Base-by-base conservation (phyloP, 805 yeast genomes). In the Kodamaea laetipori region DNA sequence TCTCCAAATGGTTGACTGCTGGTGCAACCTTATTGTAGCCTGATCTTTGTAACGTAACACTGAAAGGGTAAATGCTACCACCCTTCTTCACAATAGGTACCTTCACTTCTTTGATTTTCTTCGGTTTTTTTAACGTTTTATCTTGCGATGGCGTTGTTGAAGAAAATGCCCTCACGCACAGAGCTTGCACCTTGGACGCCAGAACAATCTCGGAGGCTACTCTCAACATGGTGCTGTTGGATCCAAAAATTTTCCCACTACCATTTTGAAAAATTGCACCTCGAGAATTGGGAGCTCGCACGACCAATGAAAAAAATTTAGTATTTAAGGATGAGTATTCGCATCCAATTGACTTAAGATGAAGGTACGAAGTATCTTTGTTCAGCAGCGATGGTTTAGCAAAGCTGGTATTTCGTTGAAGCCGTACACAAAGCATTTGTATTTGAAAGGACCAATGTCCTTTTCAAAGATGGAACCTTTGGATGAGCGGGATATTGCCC, bases 61-160 rank as follows among this genome's bases (percentile, higher is more conserved):
- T 55, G 57, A 51, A 67, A 71, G 33, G 51, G 54, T 44, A 64
- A 57, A 45, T 68, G 74, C 44, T 68, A 39, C 74, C 74, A n/a
- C 65, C 60, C 50, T 64, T 66, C 53, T 61, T 67, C n/a, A n/a
- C n/a, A n/a, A n/a, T n/a, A n/a, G n/a, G n/a, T 34, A 52, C 55
- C 47, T 63, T 63, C 18, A 50, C 30, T n/a, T 42, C 37, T 19
- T 48, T 52, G 33, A 48, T 51, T 40, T 21, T 21, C 24, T 21
- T 21, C 24, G n/a, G n/a, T n/a, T n/a, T n/a, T n/a, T 21, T 21
- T 6, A 21, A 21, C 24, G 24, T 21, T n/a, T n/a, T n/a, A n/a
- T n/a, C n/a, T n/a, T n/a, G n/a, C n/a, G n/a, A n/a, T n/a, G n/a
- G n/a, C n/a, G n/a, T n/a, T n/a, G n/a, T n/a, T n/a, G 42, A 16